A percentile compares a stretch with the other conserved stretches of the same genome.
phyloP scores from a whole-genome alignment of 2,329 filamentous ascomycete species.

The Botrytis elliptica region DNA sequence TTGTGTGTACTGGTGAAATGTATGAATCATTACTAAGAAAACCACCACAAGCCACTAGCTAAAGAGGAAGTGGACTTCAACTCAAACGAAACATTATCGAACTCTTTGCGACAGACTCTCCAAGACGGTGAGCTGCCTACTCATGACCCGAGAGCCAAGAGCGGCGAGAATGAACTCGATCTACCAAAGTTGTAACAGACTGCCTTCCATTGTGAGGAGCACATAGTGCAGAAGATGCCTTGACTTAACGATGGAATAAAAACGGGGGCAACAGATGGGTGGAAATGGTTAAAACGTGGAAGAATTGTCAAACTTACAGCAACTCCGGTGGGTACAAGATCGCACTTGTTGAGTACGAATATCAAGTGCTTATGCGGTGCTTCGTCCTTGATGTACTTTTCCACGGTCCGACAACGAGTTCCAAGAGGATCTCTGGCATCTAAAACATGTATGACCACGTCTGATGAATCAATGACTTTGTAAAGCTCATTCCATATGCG shows the following conservation, averaged over 20 bases:
- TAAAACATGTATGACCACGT: conserved; percentile 92
- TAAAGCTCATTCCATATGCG: conserved; percentile 96
- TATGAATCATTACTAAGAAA: conserved; percentile 99
- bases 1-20: conserved; percentile 55
- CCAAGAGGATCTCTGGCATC: conserved; percentile 88
- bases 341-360: conserved; percentile 87
- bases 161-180: conserved; percentile 71
- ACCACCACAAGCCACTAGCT: conserved; percentile 65
- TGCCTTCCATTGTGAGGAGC: conserved; percentile 67
- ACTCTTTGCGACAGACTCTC: conserved; percentile 66
- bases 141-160: conserved; percentile 61
- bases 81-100: conserved; percentile 87
- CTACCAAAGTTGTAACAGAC: conserved; percentile 99
- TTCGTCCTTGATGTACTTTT: conserved; percentile 91
- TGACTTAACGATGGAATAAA: conserved; percentile 74
- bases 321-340: conserved; percentile 87
- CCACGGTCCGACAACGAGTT: conserved; percentile 83
- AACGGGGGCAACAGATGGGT: conserved; percentile 21
- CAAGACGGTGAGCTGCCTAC: conserved; percentile 86
- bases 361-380: conserved; percentile 95
- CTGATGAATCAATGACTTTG: conserved; percentile 93
- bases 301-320: conserved; percentile 69
- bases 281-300: not conserved
- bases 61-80: conserved; percentile 80
- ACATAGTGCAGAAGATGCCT: conserved; percentile 66